Evolutionary conservation across 192 early-diverging fungal genomes (phyloP), one percentile per base, ranked within the genome.

Genomic region (Chytriomyces sp.): DNA sequence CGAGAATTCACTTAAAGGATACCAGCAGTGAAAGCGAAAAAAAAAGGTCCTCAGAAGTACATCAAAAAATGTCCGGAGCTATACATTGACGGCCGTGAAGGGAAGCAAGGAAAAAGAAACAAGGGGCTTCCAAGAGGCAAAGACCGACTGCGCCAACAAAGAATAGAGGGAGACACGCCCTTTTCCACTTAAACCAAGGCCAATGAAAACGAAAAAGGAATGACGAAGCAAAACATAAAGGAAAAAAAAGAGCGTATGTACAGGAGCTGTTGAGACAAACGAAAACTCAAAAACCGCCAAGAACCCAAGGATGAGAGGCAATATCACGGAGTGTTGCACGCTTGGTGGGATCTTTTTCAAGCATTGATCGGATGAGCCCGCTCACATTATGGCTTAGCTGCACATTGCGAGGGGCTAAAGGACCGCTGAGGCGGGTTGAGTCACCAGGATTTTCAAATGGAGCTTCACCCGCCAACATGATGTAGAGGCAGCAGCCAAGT

Each of bases 271-370:
- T n/a, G 16, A 59, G 57, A 59, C 2, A 59, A 20, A 59, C 13
- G 57, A n/a, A 59, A 59, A 59, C 13, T 28, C 11, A 24, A 64
- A 45, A 45, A 46, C 35, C 35, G 13, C 57, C 50, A 18, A 20
- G 59, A 60, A 86, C 53, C 85, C 85, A 86, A 6, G 70, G 66
- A 76, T 84, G 82, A 7, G 26, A 11, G n/a, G 77, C 26, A 50
- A 94, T 82, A 67, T 94, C 89, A 23, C 83, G 76, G 64, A 93
- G 84, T 8, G 87, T 90, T 2, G 89, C 87, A 18, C 93, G 86
- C 47, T 81, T 76, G 6, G 81, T 80, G 8, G 89, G 85, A 64
- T 86, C 75, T 77, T 89, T 91, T 48, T 85, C 83, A 60, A 94
- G 75, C 91, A 94, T 91, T 67, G 77, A 94, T 64, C 23, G 92